Conservation (phyloP, 2,329 filamentous ascomycete species). For the Magnaporthales sp. region DNA sequence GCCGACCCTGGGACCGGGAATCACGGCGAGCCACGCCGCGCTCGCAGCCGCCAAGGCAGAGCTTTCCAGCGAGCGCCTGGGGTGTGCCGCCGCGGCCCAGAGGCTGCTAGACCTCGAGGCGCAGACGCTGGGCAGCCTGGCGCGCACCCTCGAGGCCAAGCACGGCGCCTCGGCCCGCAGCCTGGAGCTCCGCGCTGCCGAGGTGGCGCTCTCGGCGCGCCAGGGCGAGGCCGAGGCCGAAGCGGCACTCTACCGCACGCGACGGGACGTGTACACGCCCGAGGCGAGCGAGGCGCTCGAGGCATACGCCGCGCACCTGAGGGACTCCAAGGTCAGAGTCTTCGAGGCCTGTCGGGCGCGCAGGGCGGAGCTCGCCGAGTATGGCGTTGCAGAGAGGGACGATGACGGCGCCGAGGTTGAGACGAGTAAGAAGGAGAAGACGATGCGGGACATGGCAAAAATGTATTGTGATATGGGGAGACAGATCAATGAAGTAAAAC, state of each 20-base stretch:
- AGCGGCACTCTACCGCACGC: constrained; percentile 23
- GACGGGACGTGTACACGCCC: constrained; percentile 34
- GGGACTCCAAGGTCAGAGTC: constrained; percentile 36
- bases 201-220: constrained; percentile 34
- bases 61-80: constrained; percentile 30
- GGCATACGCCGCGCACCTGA: constrained; percentile 39
- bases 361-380: constrained; percentile 35
- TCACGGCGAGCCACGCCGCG: constrained; percentile 25
- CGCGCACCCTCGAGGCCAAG: constrained; percentile 45
- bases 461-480: constrained; percentile 40
- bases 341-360: constrained; percentile 32
- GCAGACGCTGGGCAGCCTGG: constrained; percentile 28
- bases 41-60: constrained; percentile 20
- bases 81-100: constrained; percentile 26
- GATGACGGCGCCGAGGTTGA: constrained; percentile 14
- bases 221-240: constrained; percentile 29
- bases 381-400: constrained; percentile 32
- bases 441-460: constrained; percentile 44
- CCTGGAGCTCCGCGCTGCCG: constrained; percentile 40
- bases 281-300: constrained; percentile 31
- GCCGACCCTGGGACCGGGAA: constrained; percentile 33
- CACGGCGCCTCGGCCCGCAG: constrained; percentile 42
- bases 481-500: constrained; percentile 39
- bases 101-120: constrained; percentile 31
- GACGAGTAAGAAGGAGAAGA: constrained; percentile 29